phyloP scores from a whole-genome alignment of 2,329 filamentous ascomycete genomes.

The Tolypocladium endophyticum region DNA sequence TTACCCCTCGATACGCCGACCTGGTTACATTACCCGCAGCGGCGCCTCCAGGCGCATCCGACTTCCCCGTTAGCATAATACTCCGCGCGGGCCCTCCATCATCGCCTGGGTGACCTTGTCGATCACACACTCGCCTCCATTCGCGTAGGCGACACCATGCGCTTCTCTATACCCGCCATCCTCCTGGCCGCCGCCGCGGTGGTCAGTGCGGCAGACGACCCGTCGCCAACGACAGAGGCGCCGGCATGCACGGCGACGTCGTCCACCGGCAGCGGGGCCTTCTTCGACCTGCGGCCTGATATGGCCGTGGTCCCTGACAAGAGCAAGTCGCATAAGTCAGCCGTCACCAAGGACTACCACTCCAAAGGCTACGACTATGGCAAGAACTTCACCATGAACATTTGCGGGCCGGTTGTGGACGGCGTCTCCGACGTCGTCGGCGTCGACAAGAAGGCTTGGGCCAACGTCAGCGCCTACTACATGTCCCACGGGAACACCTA shows the following conservation, averaged over 20 bases:
- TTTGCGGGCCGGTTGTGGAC: conserved; percentile 67
- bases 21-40: background rate
- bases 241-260: conserved; percentile 47
- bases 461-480: conserved; percentile 74
- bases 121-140: background rate
- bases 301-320: conserved; percentile 34
- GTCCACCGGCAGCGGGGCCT: conserved; percentile 42
- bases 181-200: conserved; percentile 24
- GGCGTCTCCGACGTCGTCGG: conserved; percentile 52
- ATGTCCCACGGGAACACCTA: conserved; percentile 53
- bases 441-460: conserved; percentile 50
- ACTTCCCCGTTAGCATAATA: background rate
- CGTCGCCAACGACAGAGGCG: conserved; percentile 30
- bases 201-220: conserved; percentile 21
- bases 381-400: conserved; percentile 75
- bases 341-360: conserved; percentile 42
- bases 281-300: conserved; percentile 48
- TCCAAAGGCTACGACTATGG: conserved; percentile 67
- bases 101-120: background rate
- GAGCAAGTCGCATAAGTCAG: conserved; percentile 31
- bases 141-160: conserved; percentile 14
- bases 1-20: background rate
- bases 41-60: conserved; percentile 1
- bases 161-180: conserved; percentile 14
- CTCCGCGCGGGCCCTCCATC: background rate